phyloP scores from a whole-genome alignment of 1,284 basidiomycete genomes.

The Prillingera fragicola region DNA sequence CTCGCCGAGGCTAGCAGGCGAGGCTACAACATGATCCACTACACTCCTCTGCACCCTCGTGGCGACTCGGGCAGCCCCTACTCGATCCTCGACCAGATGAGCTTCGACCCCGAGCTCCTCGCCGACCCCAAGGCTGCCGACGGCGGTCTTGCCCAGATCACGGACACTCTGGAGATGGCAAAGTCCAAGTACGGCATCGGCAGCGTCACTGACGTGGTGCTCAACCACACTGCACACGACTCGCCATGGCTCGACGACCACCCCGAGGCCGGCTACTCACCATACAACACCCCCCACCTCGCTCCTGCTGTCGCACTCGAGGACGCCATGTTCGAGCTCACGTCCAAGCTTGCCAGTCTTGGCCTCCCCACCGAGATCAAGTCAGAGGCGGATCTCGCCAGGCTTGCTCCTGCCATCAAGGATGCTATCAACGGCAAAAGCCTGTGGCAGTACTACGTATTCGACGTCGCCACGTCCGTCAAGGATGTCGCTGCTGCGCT shows the following conservation, averaged over 20 bases:
- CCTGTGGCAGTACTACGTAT: conserved; percentile 87
- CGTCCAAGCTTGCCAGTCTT: conserved; percentile 57
- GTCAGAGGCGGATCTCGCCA: conserved; percentile 63
- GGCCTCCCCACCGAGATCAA: conserved; percentile 67
- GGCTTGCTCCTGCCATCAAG: conserved; percentile 61
- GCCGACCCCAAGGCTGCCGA: conserved; percentile 53
- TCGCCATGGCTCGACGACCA: conserved; percentile 85
- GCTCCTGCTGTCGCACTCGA: conserved; percentile 83
- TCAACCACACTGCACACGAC: conserved; percentile 92
- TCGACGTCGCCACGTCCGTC: conserved; percentile 57
- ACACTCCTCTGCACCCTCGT: conserved; percentile 83
- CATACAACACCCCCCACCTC: conserved; percentile 81
- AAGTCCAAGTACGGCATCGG: conserved; percentile 79
- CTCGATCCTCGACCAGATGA: conserved; percentile 77
- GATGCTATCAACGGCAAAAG: conserved; percentile 60
- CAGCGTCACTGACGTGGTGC: conserved; percentile 83
- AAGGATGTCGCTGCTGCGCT: conserved; percentile 38
- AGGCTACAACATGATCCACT: conserved; percentile 95
- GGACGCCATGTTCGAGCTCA: conserved; percentile 72
- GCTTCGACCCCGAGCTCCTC: conserved; percentile 72
- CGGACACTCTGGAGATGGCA: conserved; percentile 60
- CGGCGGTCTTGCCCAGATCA: conserved; percentile 50
- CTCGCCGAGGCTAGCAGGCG: conserved; percentile 75
- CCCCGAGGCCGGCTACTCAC: conserved; percentile 88
- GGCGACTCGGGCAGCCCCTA: conserved; percentile 85